These are phyloP conservation scores for Lachancea sp. DNA, from an alignment of 805 yeast genomes.

Conservation along the genomic window DNA sequence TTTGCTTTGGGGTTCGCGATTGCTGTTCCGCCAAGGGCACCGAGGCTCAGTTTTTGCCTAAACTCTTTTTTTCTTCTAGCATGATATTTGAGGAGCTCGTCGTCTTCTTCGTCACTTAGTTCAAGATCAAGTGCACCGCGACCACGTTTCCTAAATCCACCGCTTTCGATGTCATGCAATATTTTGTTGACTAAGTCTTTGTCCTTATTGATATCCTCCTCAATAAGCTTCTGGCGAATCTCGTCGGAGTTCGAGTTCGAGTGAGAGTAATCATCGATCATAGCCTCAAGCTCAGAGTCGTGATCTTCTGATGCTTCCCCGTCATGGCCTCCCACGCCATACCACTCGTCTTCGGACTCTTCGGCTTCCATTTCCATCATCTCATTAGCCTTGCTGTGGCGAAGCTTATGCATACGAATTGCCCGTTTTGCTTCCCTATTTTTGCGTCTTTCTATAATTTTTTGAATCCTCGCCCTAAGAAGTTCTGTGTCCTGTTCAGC, in stretches of 20 bases:
- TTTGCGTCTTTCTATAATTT: conserved; percentile 20
- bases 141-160: conserved; percentile 57
- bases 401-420: conserved; percentile 30
- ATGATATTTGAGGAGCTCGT: conserved; percentile 33
- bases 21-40: conserved; percentile 38
- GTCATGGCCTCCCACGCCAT: conserved; percentile 70
- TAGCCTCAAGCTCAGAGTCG: conserved; percentile 68
- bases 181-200: conserved; percentile 58
- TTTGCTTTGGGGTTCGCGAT: conserved; percentile 50
- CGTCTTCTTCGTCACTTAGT: conserved; percentile 72
- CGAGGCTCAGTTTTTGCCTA: conserved; percentile 42
- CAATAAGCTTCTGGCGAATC: conserved; percentile 50
- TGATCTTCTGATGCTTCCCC: conserved; percentile 46
- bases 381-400: conserved; percentile 49
- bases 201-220: conserved; percentile 57
- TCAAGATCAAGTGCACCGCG: conserved; percentile 53
- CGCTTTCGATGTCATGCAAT: conserved; percentile 64
- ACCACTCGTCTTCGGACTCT: conserved; percentile 87
- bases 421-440: conserved; percentile 19
- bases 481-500: conserved; percentile 20
- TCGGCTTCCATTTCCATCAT: conserved; percentile 78
- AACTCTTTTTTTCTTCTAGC: conserved; percentile 44
- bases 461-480: conserved; percentile 16
- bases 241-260: conserved; percentile 36
- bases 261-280: conserved; percentile 67